Percentiles rank a stretch among this genome's conserved stretches.
phyloP scores from a whole-genome alignment of 441 rosid genomes.

The Erodium texanum region DNA sequence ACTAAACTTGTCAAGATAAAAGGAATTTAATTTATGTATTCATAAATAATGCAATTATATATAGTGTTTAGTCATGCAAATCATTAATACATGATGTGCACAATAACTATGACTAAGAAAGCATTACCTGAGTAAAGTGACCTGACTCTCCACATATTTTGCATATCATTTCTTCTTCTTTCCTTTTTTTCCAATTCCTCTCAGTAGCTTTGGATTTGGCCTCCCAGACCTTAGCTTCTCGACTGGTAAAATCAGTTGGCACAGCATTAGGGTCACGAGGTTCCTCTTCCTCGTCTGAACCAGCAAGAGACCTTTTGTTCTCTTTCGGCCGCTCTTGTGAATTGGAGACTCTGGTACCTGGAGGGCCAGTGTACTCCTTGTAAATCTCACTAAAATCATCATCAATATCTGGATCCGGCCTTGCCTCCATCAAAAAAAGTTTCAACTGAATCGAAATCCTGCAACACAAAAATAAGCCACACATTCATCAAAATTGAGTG shows the following conservation, averaged over 20 bases:
- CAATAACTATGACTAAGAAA: background rate
- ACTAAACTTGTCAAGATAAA: background rate
- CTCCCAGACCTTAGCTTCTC: slow-evolving; percentile 98
- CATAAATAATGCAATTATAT: too few relatives aligned
- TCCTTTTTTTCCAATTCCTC: slow-evolving; percentile 96
- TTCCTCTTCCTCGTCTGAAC: slow-evolving; percentile 65
- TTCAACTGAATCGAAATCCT: slow-evolving; percentile 20
- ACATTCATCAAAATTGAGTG: background rate
- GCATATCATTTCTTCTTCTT: slow-evolving; percentile 97
- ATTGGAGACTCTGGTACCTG: slow-evolving; percentile 26
- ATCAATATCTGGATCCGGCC: slow-evolving; percentile 66
- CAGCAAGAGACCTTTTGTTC: slow-evolving; percentile 47
- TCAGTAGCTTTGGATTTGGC: slow-evolving; percentile 98
- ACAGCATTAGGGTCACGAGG: slow-evolving; percentile 83
- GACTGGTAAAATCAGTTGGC: slow-evolving; percentile 92
- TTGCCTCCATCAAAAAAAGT: slow-evolving; percentile 47
- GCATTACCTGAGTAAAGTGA: slow-evolving; percentile 85
- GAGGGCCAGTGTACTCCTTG: slow-evolving; percentile 92
- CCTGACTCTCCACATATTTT: slow-evolving; percentile 93
- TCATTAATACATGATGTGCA: slow-evolving; percentile 1
- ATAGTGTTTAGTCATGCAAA: background rate
- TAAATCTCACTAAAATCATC: slow-evolving; percentile 90
- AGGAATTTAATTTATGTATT: too few relatives aligned
- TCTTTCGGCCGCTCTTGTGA: slow-evolving; percentile 39
- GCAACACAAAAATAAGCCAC: slow-evolving; percentile 18